Evolutionary conservation across 768 basidiomycete species (phyloP).

Genomic region (Rhodosporidiobolus odoratus): DNA sequence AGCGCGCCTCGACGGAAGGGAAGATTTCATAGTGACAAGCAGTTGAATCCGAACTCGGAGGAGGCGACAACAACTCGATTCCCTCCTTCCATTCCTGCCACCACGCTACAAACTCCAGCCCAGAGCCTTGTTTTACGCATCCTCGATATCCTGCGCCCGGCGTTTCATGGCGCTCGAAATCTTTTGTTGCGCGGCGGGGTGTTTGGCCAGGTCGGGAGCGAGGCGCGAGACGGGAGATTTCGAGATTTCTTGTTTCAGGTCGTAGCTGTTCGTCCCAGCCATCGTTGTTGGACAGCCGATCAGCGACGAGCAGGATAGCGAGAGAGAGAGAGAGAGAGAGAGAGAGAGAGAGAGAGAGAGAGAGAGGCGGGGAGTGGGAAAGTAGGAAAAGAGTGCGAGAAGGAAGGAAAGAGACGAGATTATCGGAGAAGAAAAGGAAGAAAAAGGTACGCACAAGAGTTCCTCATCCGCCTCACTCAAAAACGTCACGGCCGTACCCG

Average conservation of each 20-base stretch:
- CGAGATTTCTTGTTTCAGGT: slow-evolving; percentile 90
- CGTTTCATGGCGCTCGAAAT: slow-evolving; percentile 22
- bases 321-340: background rate
- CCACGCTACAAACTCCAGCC: too few species aligned
- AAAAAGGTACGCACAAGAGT: slow-evolving; percentile 61
- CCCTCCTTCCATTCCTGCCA: too few species aligned
- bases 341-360: slow-evolving; percentile 17
- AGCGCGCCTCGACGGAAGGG: too few species aligned
- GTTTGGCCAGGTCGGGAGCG: slow-evolving; percentile 49
- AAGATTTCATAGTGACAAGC: too few species aligned
- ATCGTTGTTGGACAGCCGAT: too few species aligned
- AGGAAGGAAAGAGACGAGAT: background rate
- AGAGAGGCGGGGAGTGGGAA: background rate
- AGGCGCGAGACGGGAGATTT: slow-evolving; percentile 92
- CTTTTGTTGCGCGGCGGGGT: slow-evolving; percentile 32
- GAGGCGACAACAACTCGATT: too few species aligned
- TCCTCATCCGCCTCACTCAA: slow-evolving; percentile 89
- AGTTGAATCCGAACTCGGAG: too few species aligned
- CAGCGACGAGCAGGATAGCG: background rate
- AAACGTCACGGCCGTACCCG: slow-evolving; percentile 90
- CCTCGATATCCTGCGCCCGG: background rate
- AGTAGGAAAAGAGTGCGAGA: background rate
- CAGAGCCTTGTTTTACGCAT: too few species aligned
- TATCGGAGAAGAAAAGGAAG: background rate
- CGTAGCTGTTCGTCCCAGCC: slow-evolving; percentile 59